A percentile compares a stretch with the other conserved stretches of the same genome.
Evolutionary conservation across 2,329 filamentous ascomycete genomes (phyloP).

Genomic region (Acrocalymma vagum): DNA sequence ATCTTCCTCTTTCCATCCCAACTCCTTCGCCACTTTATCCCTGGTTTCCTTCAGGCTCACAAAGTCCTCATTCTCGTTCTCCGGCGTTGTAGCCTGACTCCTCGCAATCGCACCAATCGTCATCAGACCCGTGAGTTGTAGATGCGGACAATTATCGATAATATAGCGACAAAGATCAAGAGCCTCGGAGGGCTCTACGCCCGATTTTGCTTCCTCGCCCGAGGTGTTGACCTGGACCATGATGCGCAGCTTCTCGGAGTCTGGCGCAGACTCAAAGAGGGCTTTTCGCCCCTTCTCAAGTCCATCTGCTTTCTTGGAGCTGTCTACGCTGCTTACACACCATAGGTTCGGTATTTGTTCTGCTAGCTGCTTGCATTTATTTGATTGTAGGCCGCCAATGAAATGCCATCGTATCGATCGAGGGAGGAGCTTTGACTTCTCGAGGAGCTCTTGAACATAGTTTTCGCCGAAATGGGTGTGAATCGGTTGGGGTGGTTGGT

Average conservation of each 20-base stretch:
- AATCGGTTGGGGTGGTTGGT: conserved; percentile 58
- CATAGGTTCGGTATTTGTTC: conserved; percentile 86
- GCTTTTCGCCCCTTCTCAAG: conserved; percentile 79
- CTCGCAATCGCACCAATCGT: conserved; percentile 95
- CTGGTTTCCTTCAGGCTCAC: conserved; percentile 71
- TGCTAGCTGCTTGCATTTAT: conserved; percentile 88
- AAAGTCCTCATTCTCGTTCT: conserved; percentile 94
- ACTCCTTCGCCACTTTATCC: conserved; percentile 71
- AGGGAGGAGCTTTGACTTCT: conserved; percentile 85
- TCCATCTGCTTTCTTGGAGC: conserved; percentile 82
- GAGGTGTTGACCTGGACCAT: conserved; percentile 97
- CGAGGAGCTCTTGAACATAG: conserved; percentile 80
- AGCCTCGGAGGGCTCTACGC: conserved; percentile 73
- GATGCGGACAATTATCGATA: conserved; percentile 72
- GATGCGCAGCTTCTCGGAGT: conserved; percentile 65
- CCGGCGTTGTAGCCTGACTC: conserved; percentile 73
- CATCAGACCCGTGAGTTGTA: conserved; percentile 87
- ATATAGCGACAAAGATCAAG: conserved; percentile 75
- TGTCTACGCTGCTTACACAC: conserved; percentile 91
- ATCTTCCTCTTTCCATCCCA: conserved; percentile 63
- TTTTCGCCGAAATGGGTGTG: conserved; percentile 95
- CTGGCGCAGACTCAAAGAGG: conserved; percentile 50
- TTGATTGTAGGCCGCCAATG: conserved; percentile 92
- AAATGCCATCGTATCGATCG: conserved; percentile 89
- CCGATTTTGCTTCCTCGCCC: conserved; percentile 85